Conservation (phyloP, 768 basidiomycete genomes). For the Mycena latifolia region DNA sequence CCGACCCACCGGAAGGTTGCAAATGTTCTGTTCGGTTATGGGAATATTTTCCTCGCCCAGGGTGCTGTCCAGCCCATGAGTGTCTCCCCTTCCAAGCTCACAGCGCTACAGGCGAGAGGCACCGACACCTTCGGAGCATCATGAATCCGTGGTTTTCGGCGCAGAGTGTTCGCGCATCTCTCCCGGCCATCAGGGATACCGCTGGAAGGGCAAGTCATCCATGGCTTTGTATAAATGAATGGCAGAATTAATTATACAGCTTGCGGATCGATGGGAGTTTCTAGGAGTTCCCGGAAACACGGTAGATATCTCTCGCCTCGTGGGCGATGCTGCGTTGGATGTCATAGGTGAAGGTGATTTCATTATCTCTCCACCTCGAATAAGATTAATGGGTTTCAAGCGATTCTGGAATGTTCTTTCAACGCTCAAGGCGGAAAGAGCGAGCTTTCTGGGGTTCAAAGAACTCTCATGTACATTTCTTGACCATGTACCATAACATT, state of each 20-base stretch:
- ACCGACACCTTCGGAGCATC: slow-evolving; percentile 22
- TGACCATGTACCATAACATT: background rate
- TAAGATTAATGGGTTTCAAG: background rate
- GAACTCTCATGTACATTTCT: slow-evolving; percentile 3
- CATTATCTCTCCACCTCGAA: no score
- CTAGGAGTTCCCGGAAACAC: slow-evolving; percentile 3
- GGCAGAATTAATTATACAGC: background rate
- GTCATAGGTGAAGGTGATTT: background rate
- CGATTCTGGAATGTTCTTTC: slow-evolving; percentile 6
- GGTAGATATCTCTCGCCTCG: background rate
- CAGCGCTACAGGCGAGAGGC: background rate
- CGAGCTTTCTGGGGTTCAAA: slow-evolving; percentile 2
- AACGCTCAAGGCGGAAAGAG: background rate
- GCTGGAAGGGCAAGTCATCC: slow-evolving; percentile 19
- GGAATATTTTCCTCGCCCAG: slow-evolving; percentile 1
- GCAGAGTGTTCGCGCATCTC: slow-evolving; percentile 21
- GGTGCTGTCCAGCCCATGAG: background rate
- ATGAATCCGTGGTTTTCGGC: slow-evolving; percentile 34
- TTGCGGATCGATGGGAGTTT: slow-evolving; percentile 10
- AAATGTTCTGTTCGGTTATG: background rate
- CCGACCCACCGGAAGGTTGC: background rate
- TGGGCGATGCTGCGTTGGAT: slow-evolving; percentile 8
- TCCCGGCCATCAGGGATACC: slow-evolving; percentile 18
- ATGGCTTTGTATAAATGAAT: background rate
- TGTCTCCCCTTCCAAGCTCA: background rate